phyloP scores from a whole-genome alignment of 129 eudicot genomes.

The Ambrosia trifida region DNA sequence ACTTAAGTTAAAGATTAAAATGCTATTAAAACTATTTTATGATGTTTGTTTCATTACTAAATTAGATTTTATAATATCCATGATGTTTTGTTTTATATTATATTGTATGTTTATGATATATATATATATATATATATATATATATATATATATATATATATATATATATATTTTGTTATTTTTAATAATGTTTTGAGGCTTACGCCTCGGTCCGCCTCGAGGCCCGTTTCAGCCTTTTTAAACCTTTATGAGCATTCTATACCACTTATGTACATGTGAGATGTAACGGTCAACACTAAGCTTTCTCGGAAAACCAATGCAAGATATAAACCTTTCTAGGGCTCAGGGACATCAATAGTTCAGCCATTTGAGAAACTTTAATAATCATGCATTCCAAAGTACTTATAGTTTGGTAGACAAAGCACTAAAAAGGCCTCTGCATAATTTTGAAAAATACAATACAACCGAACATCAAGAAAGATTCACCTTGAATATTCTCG shows the following conservation, averaged over 20 bases:
- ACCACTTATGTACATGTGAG: slow-evolving; percentile 12
- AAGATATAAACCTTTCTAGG: slow-evolving; percentile 11
- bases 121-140: too few species aligned
- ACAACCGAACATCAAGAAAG: background rate
- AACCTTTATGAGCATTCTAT: background rate
- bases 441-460: background rate
- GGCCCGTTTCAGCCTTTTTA: too few species aligned
- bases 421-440: background rate
- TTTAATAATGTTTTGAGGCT: too few species aligned
- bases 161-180: too few species aligned
- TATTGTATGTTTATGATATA: too few species aligned
- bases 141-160: too few species aligned
- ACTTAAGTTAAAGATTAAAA: too few species aligned
- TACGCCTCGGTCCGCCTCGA: too few species aligned
- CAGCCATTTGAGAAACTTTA: background rate
- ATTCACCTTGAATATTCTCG: slow-evolving; percentile 4
- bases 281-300: background rate
- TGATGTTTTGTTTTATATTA: too few species aligned
- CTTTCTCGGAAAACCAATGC: background rate
- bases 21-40: too few species aligned
- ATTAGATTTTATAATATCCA: too few species aligned
- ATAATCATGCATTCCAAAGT: background rate
- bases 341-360: background rate
- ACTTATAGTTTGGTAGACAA: background rate
- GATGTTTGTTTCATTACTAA: too few species aligned